phyloP scores from a whole-genome alignment of 2,329 filamentous ascomycete species.

The Arthrinium puccinioides region DNA sequence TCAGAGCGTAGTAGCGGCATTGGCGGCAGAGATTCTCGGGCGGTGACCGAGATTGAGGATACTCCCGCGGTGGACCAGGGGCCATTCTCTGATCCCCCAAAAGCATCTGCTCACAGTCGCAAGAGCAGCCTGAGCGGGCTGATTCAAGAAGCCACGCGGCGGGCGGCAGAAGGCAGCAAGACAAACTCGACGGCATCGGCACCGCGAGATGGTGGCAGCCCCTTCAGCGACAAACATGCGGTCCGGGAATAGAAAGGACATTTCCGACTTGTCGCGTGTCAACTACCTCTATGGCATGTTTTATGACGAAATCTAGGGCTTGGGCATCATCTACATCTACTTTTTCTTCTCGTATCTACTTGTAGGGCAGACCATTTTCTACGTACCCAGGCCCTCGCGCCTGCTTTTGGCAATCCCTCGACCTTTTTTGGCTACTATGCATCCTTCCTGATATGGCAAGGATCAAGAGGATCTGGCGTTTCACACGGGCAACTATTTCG shows the following conservation, averaged over 20 bases:
- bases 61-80: constrained; percentile 44
- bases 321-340: constrained; percentile 4
- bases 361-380: constrained; percentile 4
- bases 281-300: constrained; percentile 1
- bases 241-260: constrained; percentile 17
- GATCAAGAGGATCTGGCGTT: constrained; percentile 5
- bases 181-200: constrained; percentile 12
- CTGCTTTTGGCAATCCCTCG: constrained; percentile 4
- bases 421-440: constrained; percentile 10
- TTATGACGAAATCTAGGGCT: constrained; percentile 13
- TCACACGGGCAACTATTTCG: background rate
- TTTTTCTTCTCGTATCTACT: constrained; percentile 15
- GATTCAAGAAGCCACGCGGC: constrained; percentile 43
- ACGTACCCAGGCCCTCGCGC: background rate
- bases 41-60: constrained; percentile 42
- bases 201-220: constrained; percentile 15
- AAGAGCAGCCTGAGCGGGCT: constrained; percentile 46
- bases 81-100: constrained; percentile 52
- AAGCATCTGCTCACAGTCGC: constrained; percentile 14
- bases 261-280: background rate
- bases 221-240: constrained; percentile 25
- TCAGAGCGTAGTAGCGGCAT: too few relatives aligned
- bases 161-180: constrained; percentile 28
- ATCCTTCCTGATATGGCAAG: background rate
- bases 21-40: constrained; percentile 33